A percentile compares a stretch with the other conserved stretches of the same genome.
phyloP scores from a whole-genome alignment of 441 rosid species.

The Erysimum cheiri region DNA sequence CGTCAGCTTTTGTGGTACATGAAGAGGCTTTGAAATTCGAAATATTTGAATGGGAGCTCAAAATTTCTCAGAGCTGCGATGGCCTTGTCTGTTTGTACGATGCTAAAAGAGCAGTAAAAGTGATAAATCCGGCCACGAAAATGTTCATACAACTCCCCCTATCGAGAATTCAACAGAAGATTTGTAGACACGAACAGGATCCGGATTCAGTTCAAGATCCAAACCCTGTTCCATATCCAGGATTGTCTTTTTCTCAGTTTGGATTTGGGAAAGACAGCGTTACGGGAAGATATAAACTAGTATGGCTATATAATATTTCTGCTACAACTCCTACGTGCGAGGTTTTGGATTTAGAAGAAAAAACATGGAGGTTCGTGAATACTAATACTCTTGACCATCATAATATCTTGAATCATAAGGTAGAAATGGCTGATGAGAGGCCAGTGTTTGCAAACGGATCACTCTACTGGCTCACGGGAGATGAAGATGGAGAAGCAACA shows the following conservation, averaged over 20 bases:
- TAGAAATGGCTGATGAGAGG: not conserved
- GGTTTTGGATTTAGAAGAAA: conserved; percentile 19
- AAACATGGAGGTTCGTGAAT: conserved; percentile 11
- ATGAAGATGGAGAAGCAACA: not conserved
- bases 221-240: not conserved
- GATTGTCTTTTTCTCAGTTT: not conserved
- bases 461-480: conserved; percentile 25
- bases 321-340: conserved; percentile 1
- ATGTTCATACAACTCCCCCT: not conserved
- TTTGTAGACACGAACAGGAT: not conserved
- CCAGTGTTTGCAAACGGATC: conserved; percentile 29
- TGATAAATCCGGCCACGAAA: not conserved
- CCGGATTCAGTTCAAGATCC: not conserved
- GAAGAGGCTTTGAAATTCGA: not conserved
- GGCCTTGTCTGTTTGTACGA: conserved; percentile 1
- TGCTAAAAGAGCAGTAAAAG: not conserved
- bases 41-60: not conserved
- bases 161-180: not conserved
- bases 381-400: conserved; percentile 7
- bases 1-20: not conserved
- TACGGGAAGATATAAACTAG: not conserved
- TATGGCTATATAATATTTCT: not conserved
- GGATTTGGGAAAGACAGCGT: conserved; percentile 20
- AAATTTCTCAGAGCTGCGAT: not conserved
- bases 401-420: not conserved